A percentile compares a stretch with the other conserved stretches of the same genome.
These are phyloP conservation scores for Trichomonas tenax DNA, from an alignment of 208 protist species.

Conservation along the genomic window DNA sequence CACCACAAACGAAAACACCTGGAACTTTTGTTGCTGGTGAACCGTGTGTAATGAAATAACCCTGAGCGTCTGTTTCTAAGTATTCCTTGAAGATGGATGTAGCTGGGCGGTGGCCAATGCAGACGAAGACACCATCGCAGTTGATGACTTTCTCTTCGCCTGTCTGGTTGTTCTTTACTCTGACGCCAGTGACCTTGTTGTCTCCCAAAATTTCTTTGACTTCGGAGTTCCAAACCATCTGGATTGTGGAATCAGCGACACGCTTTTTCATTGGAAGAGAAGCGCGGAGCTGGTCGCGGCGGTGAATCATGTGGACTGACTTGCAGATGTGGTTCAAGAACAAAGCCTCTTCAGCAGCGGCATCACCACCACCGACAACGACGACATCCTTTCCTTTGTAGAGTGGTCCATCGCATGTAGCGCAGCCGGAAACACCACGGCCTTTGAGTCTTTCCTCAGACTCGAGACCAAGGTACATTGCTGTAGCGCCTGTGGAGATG, in stretches of 20 bases:
- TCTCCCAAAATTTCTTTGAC: not conserved
- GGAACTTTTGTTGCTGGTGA: slow-evolving; percentile 36
- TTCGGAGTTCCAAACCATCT: not conserved
- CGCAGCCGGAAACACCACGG: slow-evolving; percentile 54
- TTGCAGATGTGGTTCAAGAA: slow-evolving; percentile 46
- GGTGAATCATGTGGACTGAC: slow-evolving; percentile 53
- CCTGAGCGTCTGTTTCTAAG: slow-evolving; percentile 46
- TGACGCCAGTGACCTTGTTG: not conserved
- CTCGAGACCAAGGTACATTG: slow-evolving; percentile 31
- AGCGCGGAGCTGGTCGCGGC: slow-evolving; percentile 53
- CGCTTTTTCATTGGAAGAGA: slow-evolving; percentile 52
- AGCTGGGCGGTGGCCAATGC: slow-evolving; percentile 58
- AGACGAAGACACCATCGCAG: slow-evolving; percentile 46
- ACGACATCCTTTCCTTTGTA: not conserved
- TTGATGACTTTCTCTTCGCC: not conserved
- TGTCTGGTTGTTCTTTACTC: not conserved
- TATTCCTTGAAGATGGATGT: slow-evolving; percentile 33
- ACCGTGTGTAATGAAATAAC: slow-evolving; percentile 45
- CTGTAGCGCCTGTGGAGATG: slow-evolving; percentile 52
- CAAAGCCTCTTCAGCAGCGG: slow-evolving; percentile 52
- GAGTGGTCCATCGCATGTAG: slow-evolving; percentile 49
- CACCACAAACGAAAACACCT: slow-evolving; percentile 60
- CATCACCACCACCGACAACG: slow-evolving; percentile 55
- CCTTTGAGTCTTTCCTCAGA: slow-evolving; percentile 42
- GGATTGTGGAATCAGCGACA: slow-evolving; percentile 12